A percentile compares a stretch with the other conserved stretches of the same genome.
Conservation (phyloP, 2,329 filamentous ascomycete genomes). For the Fusarium fracticaudum region DNA sequence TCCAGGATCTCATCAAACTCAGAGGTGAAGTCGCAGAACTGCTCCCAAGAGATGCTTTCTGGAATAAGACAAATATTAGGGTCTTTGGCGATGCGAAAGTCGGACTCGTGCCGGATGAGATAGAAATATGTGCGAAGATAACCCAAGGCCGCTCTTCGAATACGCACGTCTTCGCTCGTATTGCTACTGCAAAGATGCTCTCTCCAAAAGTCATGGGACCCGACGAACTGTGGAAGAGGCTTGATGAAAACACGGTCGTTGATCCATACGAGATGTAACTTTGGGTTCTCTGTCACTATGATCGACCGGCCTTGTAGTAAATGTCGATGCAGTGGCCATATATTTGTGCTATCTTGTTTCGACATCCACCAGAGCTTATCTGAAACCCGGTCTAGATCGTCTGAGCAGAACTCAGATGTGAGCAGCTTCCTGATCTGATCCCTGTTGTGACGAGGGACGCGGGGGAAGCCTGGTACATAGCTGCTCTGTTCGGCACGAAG, state of each 20-base stretch:
- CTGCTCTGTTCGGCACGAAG: neutral
- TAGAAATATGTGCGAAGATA: neutral
- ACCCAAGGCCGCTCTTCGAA: neutral
- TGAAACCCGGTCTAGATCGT: neutral
- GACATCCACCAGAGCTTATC: conserved; percentile 10
- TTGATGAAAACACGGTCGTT: neutral
- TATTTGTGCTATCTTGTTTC: neutral
- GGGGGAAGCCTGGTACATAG: neutral
- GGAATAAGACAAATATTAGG: neutral
- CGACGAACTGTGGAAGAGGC: neutral
- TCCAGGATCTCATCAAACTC: neutral
- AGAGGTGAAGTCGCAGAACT: neutral
- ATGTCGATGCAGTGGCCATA: neutral
- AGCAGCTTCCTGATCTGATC: neutral
- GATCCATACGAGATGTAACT: neutral
- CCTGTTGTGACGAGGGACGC: neutral
- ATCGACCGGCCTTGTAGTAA: neutral
- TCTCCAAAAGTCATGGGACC: neutral
- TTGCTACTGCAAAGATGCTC: neutral
- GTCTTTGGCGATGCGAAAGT: conserved; percentile 5
- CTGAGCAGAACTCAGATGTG: neutral
- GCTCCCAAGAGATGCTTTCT: neutral
- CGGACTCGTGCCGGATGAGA: neutral
- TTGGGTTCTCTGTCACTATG: neutral
- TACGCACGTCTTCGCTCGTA: neutral